Conservation (phyloP, 345 rosid species). For the Eucalyptus cladocalyx region DNA sequence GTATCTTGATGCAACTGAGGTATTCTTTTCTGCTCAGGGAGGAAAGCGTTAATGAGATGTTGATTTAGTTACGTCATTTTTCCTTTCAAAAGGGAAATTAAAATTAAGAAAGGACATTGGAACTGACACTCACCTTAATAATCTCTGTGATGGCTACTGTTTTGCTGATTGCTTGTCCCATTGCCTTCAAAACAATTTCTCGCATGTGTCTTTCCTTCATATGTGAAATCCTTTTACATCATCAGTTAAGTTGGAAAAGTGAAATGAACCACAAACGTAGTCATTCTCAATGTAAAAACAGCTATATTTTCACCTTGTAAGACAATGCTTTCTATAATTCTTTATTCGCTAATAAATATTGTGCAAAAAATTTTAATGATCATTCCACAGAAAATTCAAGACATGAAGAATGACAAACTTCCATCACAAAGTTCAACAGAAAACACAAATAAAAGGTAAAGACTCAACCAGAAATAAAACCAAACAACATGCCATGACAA, state of each 20-base stretch:
- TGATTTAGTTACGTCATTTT: background rate
- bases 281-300: background rate
- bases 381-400: background rate
- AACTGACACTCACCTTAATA: conserved; percentile 24
- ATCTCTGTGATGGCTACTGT: background rate
- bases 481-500: background rate
- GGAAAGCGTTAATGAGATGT: background rate
- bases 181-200: conserved; percentile 1
- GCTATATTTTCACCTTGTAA: background rate
- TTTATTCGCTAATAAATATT: background rate
- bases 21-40: conserved; percentile 45
- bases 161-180: conserved; percentile 6
- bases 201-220: background rate
- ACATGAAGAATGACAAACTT: background rate
- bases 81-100: background rate
- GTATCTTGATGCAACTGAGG: conserved; percentile 85
- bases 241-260: background rate
- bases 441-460: background rate
- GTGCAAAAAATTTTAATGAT: background rate
- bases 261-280: background rate
- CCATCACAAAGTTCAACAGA: background rate
- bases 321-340: background rate
- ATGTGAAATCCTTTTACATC: background rate
- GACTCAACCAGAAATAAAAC: background rate
- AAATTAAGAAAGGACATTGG: background rate